Conservation (phyloP, 768 basidiomycete species). For the Botryobasidium botryosum region DNA sequence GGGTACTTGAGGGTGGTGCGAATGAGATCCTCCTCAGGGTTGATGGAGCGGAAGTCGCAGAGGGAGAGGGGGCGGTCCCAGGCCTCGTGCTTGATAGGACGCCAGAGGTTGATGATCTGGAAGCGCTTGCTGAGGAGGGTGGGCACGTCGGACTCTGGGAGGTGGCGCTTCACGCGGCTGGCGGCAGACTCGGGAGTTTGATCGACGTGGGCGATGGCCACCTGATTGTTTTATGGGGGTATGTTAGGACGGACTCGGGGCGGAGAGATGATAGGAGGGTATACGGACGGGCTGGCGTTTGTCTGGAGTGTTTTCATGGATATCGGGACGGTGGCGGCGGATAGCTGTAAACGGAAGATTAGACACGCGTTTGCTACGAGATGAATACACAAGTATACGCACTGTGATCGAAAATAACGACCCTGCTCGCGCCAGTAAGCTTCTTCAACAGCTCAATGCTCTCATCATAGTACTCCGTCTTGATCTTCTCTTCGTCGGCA, state of each 20-base stretch:
- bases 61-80: constrained; percentile 33
- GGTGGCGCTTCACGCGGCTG: constrained; percentile 3
- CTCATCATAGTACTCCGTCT: constrained; percentile 43
- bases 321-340: background rate
- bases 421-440: constrained; percentile 39
- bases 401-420: constrained; percentile 55
- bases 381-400: background rate
- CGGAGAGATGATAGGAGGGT: no score
- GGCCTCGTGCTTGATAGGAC: constrained; percentile 30
- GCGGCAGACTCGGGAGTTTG: constrained; percentile 9
- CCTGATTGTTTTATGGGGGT: no score
- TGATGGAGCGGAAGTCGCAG: constrained; percentile 31
- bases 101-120: constrained; percentile 36
- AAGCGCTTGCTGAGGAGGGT: background rate
- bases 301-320: background rate
- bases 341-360: background rate
- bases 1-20: constrained; percentile 32
- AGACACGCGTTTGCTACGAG: background rate
- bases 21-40: constrained; percentile 25
- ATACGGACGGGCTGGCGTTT: constrained; percentile 11
- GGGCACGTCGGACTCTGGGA: constrained; percentile 4
- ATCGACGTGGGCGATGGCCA: background rate
- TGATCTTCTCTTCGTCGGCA: constrained; percentile 33
- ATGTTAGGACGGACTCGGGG: no score
- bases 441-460: constrained; percentile 39